phyloP scores from a whole-genome alignment of 2,329 filamentous ascomycete genomes.

The Lachnum nothofagi region DNA sequence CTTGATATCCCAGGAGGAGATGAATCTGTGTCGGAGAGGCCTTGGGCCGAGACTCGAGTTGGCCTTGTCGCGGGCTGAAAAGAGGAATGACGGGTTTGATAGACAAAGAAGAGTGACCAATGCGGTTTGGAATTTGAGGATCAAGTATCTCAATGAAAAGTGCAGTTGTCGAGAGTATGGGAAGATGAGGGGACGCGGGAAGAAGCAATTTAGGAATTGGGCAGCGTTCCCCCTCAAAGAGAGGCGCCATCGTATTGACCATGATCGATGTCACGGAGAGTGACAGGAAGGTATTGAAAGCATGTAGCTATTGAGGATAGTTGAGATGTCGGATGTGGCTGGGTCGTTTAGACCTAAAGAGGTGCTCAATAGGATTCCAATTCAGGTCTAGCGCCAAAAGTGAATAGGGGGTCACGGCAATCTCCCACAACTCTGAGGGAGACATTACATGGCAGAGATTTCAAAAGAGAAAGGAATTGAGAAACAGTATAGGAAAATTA shows the following conservation, averaged over 20 bases:
- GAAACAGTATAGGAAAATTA: not conserved
- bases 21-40: not conserved
- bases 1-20: conserved; percentile 1
- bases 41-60: conserved; percentile 3
- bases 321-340: conserved; percentile 3
- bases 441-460: not conserved
- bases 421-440: not conserved
- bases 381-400: conserved; percentile 6
- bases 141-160: not conserved
- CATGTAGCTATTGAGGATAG: conserved; percentile 1
- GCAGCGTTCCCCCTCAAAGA: not conserved
- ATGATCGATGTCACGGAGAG: not conserved
- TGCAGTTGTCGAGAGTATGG: not conserved
- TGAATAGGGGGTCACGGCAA: not conserved
- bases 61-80: not conserved
- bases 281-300: not conserved
- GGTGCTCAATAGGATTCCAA: no score
- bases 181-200: not conserved
- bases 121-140: not conserved
- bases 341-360: conserved; percentile 9
- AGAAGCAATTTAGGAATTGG: not conserved
- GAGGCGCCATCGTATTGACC: conserved; percentile 7
- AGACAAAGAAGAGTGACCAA: conserved; percentile 5
- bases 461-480: not conserved
- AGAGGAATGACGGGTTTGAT: conserved; percentile 1